Percentiles rank a stretch among this genome's conserved stretches.
phyloP scores from a whole-genome alignment of 306 rosid species.

The Carpinus fangiana region DNA sequence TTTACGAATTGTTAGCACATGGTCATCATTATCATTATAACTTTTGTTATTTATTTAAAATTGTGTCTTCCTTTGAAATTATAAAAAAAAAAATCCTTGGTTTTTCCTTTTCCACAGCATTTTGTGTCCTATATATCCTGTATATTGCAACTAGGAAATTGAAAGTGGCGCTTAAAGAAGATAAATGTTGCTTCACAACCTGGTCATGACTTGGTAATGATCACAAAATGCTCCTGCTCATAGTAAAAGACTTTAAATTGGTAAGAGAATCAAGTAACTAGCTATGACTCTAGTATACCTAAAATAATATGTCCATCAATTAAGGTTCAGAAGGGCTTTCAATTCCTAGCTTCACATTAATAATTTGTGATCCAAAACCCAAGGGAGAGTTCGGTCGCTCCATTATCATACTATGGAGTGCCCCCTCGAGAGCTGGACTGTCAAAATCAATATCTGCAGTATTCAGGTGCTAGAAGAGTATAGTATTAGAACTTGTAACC shows the following conservation, averaged over 20 bases:
- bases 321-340: not conserved
- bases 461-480: too few species aligned
- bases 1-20: conserved; percentile 13
- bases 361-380: not conserved
- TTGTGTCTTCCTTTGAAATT: not conserved
- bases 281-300: not conserved
- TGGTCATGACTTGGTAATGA: not conserved
- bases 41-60: not conserved
- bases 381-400: not conserved
- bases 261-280: not conserved
- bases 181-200: not conserved
- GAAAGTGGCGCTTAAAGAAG: not conserved
- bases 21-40: not conserved
- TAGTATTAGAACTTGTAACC: not conserved
- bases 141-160: not conserved
- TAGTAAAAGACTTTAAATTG: too few species aligned
- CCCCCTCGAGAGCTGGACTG: too few species aligned
- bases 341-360: not conserved
- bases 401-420: too few species aligned
- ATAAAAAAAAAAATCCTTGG: too few species aligned
- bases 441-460: too few species aligned
- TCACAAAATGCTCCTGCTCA: too few species aligned
- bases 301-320: not conserved
- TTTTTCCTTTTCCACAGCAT: too few species aligned
- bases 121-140: not conserved